Conservation (phyloP, 768 basidiomycete species). For the Lenzites betulinus region DNA sequence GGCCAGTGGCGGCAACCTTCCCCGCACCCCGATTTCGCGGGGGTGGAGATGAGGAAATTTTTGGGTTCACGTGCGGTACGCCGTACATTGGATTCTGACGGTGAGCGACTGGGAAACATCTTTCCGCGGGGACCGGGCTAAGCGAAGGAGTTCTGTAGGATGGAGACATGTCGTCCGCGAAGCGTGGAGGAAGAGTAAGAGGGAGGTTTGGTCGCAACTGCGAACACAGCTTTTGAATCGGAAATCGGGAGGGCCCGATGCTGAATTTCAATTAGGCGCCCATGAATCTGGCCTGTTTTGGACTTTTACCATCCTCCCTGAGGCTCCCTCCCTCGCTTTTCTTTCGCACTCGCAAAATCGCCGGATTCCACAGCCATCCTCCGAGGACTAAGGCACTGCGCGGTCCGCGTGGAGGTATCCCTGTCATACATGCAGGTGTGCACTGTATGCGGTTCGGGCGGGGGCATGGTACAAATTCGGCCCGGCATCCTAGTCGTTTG, state of each 20-base stretch:
- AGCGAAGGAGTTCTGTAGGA: not conserved
- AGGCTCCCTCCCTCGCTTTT: not conserved
- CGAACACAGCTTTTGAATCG: constrained; percentile 4
- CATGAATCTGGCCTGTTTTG: not conserved
- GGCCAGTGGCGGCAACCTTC: too few species aligned
- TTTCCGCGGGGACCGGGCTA: not conserved
- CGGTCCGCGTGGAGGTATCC: too few species aligned
- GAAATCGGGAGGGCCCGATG: not conserved
- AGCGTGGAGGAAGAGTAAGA: constrained; percentile 11
- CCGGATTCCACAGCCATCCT: not conserved
- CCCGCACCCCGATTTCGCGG: too few species aligned
- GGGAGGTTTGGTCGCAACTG: not conserved
- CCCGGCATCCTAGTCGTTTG: too few species aligned
- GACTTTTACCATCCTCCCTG: not conserved
- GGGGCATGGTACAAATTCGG: too few species aligned
- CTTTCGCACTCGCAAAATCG: not conserved
- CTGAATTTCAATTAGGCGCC: constrained; percentile 10
- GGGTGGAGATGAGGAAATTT: too few species aligned
- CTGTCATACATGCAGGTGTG: too few species aligned
- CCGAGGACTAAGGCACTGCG: too few species aligned
- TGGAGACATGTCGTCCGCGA: constrained; percentile 8
- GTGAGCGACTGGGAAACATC: not conserved
- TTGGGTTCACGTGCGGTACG: too few species aligned
- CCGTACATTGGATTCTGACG: too few species aligned
- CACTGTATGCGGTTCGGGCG: too few species aligned